phyloP scores from a whole-genome alignment of 2,329 filamentous ascomycete species.

The Septoria petroselini region DNA sequence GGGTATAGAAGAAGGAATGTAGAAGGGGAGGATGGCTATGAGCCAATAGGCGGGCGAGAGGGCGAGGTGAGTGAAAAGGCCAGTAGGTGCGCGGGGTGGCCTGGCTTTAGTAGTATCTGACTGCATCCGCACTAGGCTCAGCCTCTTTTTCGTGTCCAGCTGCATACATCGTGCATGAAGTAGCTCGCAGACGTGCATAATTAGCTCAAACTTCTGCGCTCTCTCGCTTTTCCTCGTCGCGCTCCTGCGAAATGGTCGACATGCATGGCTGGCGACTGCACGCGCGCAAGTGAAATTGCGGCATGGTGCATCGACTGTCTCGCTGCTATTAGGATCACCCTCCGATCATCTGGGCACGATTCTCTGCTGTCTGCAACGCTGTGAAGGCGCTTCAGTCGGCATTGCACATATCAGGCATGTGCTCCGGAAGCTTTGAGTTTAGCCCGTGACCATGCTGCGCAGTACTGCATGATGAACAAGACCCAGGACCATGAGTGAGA shows the following conservation, averaged over 20 bases:
- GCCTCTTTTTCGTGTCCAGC: conserved; percentile 27
- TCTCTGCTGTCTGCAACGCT: conserved; percentile 22
- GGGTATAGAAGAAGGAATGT: conserved; percentile 25
- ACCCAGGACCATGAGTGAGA: background rate
- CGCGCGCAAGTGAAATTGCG: conserved; percentile 25
- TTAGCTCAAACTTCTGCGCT: conserved; percentile 23
- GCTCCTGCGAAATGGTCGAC: conserved; percentile 18
- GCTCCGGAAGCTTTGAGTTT: conserved; percentile 20
- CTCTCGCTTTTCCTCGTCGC: conserved; percentile 21
- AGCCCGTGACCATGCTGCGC: background rate
- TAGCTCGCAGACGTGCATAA: conserved; percentile 28
- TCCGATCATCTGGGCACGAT: conserved; percentile 18
- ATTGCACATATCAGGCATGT: conserved; percentile 21
- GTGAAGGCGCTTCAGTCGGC: conserved; percentile 19
- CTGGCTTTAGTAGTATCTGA: conserved; percentile 16
- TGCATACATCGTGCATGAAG: conserved; percentile 30
- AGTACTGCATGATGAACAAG: background rate
- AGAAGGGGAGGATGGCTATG: conserved; percentile 25
- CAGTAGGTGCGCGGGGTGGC: conserved; percentile 21
- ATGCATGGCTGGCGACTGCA: conserved; percentile 5
- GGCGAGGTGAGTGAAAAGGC: conserved; percentile 20
- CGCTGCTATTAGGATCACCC: conserved; percentile 22
- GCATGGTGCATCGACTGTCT: conserved; percentile 17
- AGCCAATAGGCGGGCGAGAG: conserved; percentile 30
- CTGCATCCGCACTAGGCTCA: conserved; percentile 20